Conservation (phyloP, 768 basidiomycete genomes). For the Tricholoma sp. region DNA sequence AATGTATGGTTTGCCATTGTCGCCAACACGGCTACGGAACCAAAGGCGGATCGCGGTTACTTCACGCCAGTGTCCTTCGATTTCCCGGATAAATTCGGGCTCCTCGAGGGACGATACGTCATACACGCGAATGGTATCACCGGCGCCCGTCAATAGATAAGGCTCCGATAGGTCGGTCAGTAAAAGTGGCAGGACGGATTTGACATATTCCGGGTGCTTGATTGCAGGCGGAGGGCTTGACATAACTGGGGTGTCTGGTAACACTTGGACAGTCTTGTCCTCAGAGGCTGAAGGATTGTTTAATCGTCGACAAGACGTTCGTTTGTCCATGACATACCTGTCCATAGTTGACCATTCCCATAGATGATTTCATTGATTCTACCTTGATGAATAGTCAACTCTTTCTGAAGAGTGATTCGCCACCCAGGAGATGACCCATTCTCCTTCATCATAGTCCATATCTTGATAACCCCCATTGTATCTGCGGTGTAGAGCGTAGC, state of each 20-base stretch:
- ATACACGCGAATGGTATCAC: slow-evolving; percentile 77
- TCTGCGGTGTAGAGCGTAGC: slow-evolving; percentile 77
- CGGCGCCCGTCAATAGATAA: slow-evolving; percentile 77
- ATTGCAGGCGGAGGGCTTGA: slow-evolving; percentile 46
- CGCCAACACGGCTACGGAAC: slow-evolving; percentile 45
- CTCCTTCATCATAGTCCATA: slow-evolving; percentile 65
- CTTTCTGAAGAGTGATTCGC: slow-evolving; percentile 45
- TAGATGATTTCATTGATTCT: slow-evolving; percentile 70
- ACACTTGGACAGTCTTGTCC: slow-evolving; percentile 77
- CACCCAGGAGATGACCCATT: slow-evolving; percentile 35
- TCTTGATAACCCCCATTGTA: slow-evolving; percentile 85
- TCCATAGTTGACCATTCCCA: slow-evolving; percentile 79
- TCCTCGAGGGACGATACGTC: slow-evolving; percentile 67
- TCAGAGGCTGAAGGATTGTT: slow-evolving; percentile 61
- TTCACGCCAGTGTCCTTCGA: slow-evolving; percentile 91
- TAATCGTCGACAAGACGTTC: not conserved
- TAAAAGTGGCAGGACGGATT: slow-evolving; percentile 64
- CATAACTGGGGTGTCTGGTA: slow-evolving; percentile 35
- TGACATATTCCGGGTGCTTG: slow-evolving; percentile 59
- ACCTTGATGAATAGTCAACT: slow-evolving; percentile 73
- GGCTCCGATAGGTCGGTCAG: slow-evolving; percentile 62
- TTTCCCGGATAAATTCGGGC: slow-evolving; percentile 62
- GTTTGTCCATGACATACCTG: slow-evolving; percentile 44
- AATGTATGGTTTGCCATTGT: slow-evolving; percentile 41
- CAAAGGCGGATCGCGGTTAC: slow-evolving; percentile 73